Evolutionary conservation across 2,329 filamentous ascomycete genomes (phyloP), one percentile per base, ranked within the genome.

Genomic region (Penicillium sp.): DNA sequence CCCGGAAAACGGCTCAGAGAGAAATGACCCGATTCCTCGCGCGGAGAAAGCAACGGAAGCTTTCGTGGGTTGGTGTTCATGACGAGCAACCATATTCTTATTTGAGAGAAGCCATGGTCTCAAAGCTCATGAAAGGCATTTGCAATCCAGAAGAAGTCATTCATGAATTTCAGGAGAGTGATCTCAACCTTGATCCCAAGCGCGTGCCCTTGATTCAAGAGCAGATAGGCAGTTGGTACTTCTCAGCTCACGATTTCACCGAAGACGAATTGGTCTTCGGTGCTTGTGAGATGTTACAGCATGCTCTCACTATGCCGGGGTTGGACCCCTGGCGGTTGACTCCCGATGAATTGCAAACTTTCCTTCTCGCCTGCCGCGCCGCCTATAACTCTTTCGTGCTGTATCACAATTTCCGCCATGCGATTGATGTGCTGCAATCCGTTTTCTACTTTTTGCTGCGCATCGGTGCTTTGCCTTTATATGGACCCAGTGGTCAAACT

Each of bases 371-470:
- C 49, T 94, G 91, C 67, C 88, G 93, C 58, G 86, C 88, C 44
- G 90, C 94, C n/a, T 99, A 99, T 77, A 97, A 97, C 72, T 89
- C 85, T 55, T 96, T 96, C 71, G 91, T 97, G 34, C 89, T 93
- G 19, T 99, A 97, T 69, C 94, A 99, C 78, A 99, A 99, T 74
- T 99, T 97, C 72, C 89, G 93, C 51, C 94, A 99, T 74, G 94
- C 96, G 19, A 88, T 97, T 58, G 94, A 99, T 73, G 94, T 99
- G 27, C 80, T 97, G 49, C 93, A 97, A 72, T 95, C 93, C 1
- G 85, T 91, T 3, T 97, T 97, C 71, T 86, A 88, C 75, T 96
- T 97, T 69, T 83, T 97, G 6, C 80, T 97, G 51, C 84, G 85
- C 59, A 86, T 96, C 47, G 89, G 90, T 53, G 84, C 85, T 32